These are phyloP conservation scores for Ceratocystis diversiconidia DNA, from an alignment of 2,329 filamentous ascomycete species.

Conservation along the genomic window DNA sequence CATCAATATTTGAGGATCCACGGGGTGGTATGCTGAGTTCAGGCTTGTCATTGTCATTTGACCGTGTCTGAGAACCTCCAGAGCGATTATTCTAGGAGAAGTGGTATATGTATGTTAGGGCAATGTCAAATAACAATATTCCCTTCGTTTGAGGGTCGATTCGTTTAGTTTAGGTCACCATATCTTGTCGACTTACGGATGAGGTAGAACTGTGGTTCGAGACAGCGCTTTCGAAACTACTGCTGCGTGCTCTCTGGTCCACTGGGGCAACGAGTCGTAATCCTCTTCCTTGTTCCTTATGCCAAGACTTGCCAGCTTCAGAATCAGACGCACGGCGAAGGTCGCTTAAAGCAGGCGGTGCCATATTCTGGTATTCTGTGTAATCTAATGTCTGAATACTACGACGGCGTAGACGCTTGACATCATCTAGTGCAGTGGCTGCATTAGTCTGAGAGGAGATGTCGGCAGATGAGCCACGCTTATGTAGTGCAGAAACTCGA, in stretches of 20 bases:
- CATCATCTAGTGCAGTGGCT: slow-evolving; percentile 28
- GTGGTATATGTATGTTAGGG: neutral
- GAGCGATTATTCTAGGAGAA: neutral
- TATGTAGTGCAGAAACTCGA: slow-evolving; percentile 19
- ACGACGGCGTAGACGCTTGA: slow-evolving; percentile 64
- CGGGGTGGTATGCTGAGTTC: slow-evolving; percentile 16
- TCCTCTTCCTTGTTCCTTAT: slow-evolving; percentile 27
- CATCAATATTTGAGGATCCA: slow-evolving; percentile 31
- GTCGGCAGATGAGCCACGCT: slow-evolving; percentile 11
- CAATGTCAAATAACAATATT: neutral
- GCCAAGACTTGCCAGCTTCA: slow-evolving; percentile 19
- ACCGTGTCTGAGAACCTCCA: neutral
- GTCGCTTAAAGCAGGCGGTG: slow-evolving; percentile 11
- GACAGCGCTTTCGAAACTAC: slow-evolving; percentile 50
- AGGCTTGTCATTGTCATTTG: slow-evolving; percentile 12
- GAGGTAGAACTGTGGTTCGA: slow-evolving; percentile 44
- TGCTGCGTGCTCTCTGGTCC: slow-evolving; percentile 32
- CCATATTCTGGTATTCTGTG: slow-evolving; percentile 28
- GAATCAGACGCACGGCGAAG: slow-evolving; percentile 20
- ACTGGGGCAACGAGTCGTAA: slow-evolving; percentile 27
- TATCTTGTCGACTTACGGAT: slow-evolving; percentile 42
- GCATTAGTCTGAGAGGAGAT: neutral
- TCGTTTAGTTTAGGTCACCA: neutral
- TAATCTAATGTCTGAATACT: slow-evolving; percentile 59
- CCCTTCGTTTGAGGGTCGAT: neutral